Percentiles rank a stretch among this genome's conserved stretches.
Evolutionary conservation across 352 stramenopile species (phyloP).

Genomic region (Phytophthora palmivora): DNA sequence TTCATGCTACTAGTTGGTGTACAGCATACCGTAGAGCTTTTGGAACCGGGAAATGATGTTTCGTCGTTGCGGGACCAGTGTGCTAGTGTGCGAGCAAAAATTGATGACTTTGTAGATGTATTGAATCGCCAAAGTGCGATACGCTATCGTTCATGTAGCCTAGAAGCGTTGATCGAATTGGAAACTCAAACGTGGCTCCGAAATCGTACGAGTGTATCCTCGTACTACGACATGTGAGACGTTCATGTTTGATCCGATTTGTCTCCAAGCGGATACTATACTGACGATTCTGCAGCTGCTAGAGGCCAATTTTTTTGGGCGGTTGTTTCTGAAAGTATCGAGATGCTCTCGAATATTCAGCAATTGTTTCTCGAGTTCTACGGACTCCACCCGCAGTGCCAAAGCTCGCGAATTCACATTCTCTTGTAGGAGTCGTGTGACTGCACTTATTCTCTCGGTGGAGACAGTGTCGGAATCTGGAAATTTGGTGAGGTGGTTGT

Average conservation of each 20-base stretch:
- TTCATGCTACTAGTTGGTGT: slow-evolving; percentile 35
- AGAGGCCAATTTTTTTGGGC: slow-evolving; percentile 5
- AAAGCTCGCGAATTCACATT: slow-evolving; percentile 41
- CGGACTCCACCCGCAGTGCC: slow-evolving; percentile 33
- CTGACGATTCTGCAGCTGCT: slow-evolving; percentile 28
- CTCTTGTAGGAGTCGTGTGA: slow-evolving; percentile 38
- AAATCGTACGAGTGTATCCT: slow-evolving; percentile 24
- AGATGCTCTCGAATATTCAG: slow-evolving; percentile 16
- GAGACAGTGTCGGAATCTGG: slow-evolving; percentile 1
- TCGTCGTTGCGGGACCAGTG: slow-evolving; percentile 18
- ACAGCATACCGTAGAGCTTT: slow-evolving; percentile 16
- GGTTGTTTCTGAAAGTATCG: slow-evolving; percentile 9
- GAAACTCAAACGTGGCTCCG: slow-evolving; percentile 3
- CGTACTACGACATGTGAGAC: slow-evolving; percentile 37
- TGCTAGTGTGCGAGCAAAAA: slow-evolving; percentile 5
- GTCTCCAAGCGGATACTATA: slow-evolving; percentile 33
- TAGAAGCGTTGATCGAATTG: slow-evolving; percentile 19
- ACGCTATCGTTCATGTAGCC: slow-evolving; percentile 16
- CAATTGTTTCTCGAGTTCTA: slow-evolving; percentile 26
- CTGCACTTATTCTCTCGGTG: slow-evolving; percentile 28
- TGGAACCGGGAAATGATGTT: slow-evolving; percentile 27
- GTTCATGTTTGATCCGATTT: slow-evolving; percentile 45
- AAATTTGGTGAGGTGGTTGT: background rate
- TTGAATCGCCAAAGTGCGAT: slow-evolving; percentile 20
- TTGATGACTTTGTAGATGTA: slow-evolving; percentile 27